These are phyloP conservation scores for Fusarium luffae DNA, from an alignment of 2,329 filamentous ascomycete species.

Conservation along the genomic window DNA sequence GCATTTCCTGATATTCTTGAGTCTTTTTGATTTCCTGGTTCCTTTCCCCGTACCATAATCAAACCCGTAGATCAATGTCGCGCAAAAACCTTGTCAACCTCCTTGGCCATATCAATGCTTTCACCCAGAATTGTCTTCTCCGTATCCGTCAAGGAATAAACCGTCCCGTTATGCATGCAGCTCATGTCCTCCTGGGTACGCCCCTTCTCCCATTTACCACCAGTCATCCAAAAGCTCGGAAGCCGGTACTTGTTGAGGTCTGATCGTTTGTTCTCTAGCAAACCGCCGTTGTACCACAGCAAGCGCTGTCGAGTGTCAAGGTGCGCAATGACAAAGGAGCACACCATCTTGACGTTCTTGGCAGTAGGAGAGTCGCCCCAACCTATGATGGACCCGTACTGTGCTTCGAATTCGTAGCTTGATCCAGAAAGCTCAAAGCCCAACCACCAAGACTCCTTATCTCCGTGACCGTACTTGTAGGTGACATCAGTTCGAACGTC, in stretches of 20 bases:
- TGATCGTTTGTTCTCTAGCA: slow-evolving; percentile 53
- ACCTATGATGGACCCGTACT: slow-evolving; percentile 55
- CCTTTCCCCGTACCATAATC: background rate
- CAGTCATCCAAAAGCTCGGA: slow-evolving; percentile 54
- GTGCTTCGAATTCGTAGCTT: slow-evolving; percentile 53
- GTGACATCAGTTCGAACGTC: slow-evolving; percentile 53
- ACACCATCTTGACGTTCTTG: slow-evolving; percentile 40
- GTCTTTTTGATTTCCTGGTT: background rate
- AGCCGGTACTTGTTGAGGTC: slow-evolving; percentile 46
- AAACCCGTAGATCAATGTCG: background rate
- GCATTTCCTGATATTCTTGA: background rate
- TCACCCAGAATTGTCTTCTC: slow-evolving; percentile 12
- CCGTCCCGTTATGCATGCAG: slow-evolving; percentile 48
- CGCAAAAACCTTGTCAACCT: slow-evolving; percentile 14
- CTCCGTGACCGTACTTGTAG: slow-evolving; percentile 54
- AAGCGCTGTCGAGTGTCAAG: slow-evolving; percentile 50
- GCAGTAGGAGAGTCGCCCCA: slow-evolving; percentile 35
- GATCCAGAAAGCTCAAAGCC: slow-evolving; percentile 54
- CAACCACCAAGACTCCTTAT: slow-evolving; percentile 60
- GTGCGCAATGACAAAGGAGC: slow-evolving; percentile 56
- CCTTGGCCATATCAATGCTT: slow-evolving; percentile 22
- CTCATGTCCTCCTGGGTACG: slow-evolving; percentile 48
- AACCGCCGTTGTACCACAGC: slow-evolving; percentile 57
- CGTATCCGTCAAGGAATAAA: background rate
- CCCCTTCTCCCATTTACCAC: slow-evolving; percentile 52